Conservation (phyloP, 768 basidiomycete genomes). For the Chiua virens region DNA sequence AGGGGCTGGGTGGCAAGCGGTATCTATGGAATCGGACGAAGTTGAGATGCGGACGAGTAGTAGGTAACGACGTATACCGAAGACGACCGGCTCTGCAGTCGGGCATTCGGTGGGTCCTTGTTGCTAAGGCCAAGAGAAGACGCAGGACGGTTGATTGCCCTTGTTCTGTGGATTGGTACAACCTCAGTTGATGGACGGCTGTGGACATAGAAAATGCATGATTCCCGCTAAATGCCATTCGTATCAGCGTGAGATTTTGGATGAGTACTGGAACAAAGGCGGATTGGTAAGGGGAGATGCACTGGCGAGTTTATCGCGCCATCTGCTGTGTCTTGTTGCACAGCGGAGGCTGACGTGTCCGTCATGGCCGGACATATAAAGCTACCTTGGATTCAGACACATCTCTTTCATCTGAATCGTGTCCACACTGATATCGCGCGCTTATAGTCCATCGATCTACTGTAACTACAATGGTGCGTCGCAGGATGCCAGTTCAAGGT, state of each 20-base stretch:
- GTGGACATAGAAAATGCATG: too few relatives aligned
- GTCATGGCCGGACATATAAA: slow-evolving; percentile 2
- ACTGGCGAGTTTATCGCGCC: slow-evolving; percentile 6
- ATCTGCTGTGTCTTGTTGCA: background rate
- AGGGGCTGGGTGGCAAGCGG: slow-evolving; percentile 73
- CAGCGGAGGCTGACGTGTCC: slow-evolving; percentile 1
- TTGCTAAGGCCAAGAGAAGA: background rate
- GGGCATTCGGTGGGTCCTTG: background rate
- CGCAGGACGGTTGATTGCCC: background rate
- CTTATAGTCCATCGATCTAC: background rate
- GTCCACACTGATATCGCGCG: background rate
- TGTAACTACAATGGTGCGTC: slow-evolving; percentile 22
- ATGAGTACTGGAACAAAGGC: background rate
- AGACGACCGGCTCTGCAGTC: background rate
- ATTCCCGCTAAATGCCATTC: too few relatives aligned
- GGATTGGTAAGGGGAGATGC: background rate
- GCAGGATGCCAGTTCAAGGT: too few relatives aligned
- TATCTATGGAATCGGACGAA: slow-evolving; percentile 64
- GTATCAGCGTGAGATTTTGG: slow-evolving; percentile 20
- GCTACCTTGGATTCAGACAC: background rate
- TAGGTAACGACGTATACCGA: background rate
- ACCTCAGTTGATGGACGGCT: background rate
- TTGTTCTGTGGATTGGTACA: slow-evolving; percentile 1
- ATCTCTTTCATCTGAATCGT: background rate
- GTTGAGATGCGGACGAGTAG: slow-evolving; percentile 62